Evolutionary conservation across 2,329 filamentous ascomycete species (phyloP).

Genomic region (Bipolaris oryzae): DNA sequence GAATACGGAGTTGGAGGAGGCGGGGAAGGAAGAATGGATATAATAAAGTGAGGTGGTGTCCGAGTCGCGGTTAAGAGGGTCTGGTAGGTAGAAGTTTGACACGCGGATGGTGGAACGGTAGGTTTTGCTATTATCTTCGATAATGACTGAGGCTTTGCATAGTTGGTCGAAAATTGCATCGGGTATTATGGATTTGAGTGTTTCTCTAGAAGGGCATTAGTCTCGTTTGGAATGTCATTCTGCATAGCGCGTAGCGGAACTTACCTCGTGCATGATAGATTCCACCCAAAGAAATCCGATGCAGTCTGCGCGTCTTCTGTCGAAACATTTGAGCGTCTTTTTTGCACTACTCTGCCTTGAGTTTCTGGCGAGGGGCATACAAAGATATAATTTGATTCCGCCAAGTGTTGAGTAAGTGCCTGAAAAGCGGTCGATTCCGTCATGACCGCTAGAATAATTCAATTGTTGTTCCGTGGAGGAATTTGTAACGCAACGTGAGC

Average conservation of each 20-base stretch:
- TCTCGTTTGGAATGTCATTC: not conserved
- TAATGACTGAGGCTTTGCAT: conserved; percentile 15
- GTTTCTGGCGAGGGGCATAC: conserved; percentile 32
- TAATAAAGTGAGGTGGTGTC: conserved; percentile 23
- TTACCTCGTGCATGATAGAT: conserved; percentile 26
- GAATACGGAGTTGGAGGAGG: conserved; percentile 29
- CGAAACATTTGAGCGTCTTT: conserved; percentile 17
- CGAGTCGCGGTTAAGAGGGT: not conserved
- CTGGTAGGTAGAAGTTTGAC: conserved; percentile 30
- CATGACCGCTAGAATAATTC: conserved; percentile 13
- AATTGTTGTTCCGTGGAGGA: conserved; percentile 7
- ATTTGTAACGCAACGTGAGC: conserved; percentile 2
- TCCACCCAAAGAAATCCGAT: conserved; percentile 34
- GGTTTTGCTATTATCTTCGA: conserved; percentile 3
- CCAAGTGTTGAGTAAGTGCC: conserved; percentile 22
- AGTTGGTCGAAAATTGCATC: conserved; percentile 20
- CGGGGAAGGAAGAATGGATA: conserved; percentile 32
- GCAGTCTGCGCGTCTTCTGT: conserved; percentile 23
- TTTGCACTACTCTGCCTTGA: conserved; percentile 25
- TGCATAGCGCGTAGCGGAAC: not conserved
- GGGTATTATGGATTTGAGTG: conserved; percentile 21
- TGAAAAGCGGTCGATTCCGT: conserved; percentile 16
- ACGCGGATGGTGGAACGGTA: conserved; percentile 29
- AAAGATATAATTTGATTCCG: conserved; percentile 21
- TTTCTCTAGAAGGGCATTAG: conserved; percentile 12